Evolutionary conservation across 2,329 filamentous ascomycete genomes (phyloP), one percentile per base, ranked within the genome.

Genomic region (Dactylellina leptospora): DNA sequence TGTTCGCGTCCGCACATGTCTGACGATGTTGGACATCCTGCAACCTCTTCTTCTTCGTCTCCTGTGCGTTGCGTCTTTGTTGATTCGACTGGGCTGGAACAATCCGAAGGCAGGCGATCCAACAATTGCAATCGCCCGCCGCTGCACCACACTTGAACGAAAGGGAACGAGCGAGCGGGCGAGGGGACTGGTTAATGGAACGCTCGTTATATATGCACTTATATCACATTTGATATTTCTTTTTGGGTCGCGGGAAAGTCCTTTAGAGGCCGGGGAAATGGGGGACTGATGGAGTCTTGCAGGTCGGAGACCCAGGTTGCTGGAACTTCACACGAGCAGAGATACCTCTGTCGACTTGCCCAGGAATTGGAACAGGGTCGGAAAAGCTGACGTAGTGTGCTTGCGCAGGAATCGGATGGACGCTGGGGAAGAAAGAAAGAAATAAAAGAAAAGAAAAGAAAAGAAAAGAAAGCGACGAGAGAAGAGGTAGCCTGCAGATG

Each of bases 1-100:
- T 28, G 68, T 72, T 20, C 68, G 68, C 22, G 68, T 72, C 10
- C 68, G 59, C 68, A 72, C 68, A 64, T 72, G 68, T 30, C 68
- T 60, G 44, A 59, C 64, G 4, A 25, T 42, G 50, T n/a, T n/a
- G n/a, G n/a, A n/a, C n/a, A n/a, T n/a, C 36, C 36, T 40, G 36
- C 36, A 16, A 40, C 36, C 42, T 9, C 27, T 42, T 27, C n/a
- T 13, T 42, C 45, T 53, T 60, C 68, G 40, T 20, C 13, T n/a
- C n/a, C 40, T 47, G 50, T 28, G 25, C 47, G 18, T 33, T 33
- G 38, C 18, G 23, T 13, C 40, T 48, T 30, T 59, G 54, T 70
- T 58, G 38, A 40, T 53, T 40, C 36, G 36, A 16, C 36, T 40
- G 36, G 63, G 38, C 63, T 42, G 64, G 27, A 13, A 22, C 28